Evolutionary conservation across 768 basidiomycete species (phyloP).

Genomic region (Phanerochaete carnosa): DNA sequence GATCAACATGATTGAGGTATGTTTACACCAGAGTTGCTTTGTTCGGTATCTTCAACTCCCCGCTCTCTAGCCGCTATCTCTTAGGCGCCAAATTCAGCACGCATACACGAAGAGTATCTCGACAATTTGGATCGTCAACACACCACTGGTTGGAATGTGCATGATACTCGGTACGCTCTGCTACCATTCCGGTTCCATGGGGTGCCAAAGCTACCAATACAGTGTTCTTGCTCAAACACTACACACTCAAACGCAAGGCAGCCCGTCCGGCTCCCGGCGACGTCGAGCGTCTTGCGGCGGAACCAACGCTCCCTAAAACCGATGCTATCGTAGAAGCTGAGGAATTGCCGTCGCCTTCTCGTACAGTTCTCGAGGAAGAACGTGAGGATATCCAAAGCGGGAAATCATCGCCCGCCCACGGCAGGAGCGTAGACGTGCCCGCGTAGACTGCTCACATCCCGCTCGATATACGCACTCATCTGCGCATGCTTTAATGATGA

Average conservation of each 20-base stretch:
- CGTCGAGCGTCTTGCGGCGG: background rate
- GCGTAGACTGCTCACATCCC: too few relatives aligned
- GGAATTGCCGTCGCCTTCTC: background rate
- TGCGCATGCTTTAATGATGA: too few relatives aligned
- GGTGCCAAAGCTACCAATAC: background rate
- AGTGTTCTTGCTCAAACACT: constrained; percentile 33
- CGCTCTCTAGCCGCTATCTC: constrained; percentile 25
- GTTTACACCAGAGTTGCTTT: background rate
- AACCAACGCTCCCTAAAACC: background rate
- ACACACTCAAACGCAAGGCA: constrained; percentile 30
- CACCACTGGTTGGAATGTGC: constrained; percentile 28
- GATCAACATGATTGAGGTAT: constrained; percentile 21
- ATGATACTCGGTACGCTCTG: constrained; percentile 25
- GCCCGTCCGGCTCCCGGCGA: background rate
- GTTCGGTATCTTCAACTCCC: too few relatives aligned
- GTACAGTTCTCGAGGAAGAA: background rate
- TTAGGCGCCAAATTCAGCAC: constrained; percentile 31
- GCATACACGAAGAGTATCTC: constrained; percentile 34
- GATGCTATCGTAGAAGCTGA: background rate
- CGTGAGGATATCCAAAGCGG: background rate
- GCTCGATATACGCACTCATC: too few relatives aligned
- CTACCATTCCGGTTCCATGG: background rate
- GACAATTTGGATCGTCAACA: constrained; percentile 38
- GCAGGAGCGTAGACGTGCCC: too few relatives aligned
- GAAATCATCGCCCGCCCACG: too few relatives aligned